phyloP scores from a whole-genome alignment of 345 rosid species.

The Sonneratia caseolaris region DNA sequence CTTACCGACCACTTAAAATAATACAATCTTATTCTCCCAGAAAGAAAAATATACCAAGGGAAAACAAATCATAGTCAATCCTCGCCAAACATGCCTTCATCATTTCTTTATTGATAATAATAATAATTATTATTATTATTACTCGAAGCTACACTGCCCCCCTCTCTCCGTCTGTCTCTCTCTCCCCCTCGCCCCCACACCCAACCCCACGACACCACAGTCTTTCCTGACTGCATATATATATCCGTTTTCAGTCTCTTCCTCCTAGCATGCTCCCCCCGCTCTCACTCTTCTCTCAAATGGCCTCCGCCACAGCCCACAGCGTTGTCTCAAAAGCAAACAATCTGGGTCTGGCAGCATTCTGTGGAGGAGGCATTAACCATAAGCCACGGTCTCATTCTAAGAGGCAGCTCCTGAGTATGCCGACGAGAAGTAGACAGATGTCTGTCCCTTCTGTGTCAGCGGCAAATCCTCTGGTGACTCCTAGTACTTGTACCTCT shows the following conservation, averaged over 20 bases:
- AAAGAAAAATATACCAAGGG: background rate
- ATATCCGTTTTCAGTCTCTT: background rate
- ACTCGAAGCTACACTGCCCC: background rate
- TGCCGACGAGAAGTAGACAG: background rate
- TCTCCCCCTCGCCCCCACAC: background rate
- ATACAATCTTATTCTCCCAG: background rate
- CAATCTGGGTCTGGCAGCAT: background rate
- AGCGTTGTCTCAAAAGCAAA: background rate
- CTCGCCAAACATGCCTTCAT: slow-evolving; percentile 12
- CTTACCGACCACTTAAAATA: slow-evolving; percentile 5
- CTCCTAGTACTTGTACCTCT: background rate
- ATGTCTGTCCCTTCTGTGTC: background rate
- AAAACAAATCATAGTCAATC: slow-evolving; percentile 1
- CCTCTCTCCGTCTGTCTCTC: background rate
- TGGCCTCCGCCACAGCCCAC: background rate
- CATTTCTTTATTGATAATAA: background rate
- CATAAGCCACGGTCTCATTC: slow-evolving; percentile 5
- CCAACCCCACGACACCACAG: background rate
- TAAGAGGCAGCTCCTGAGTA: slow-evolving; percentile 1
- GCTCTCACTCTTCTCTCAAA: background rate
- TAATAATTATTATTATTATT: background rate
- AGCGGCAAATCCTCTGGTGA: too few relatives aligned
- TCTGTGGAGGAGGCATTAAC: background rate
- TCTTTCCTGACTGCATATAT: too few relatives aligned
- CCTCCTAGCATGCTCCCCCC: background rate